Evolutionary conservation across 1,284 basidiomycete genomes (phyloP), one percentile per base, ranked within the genome.

Genomic region (Neotropicomus parvogracilis): DNA sequence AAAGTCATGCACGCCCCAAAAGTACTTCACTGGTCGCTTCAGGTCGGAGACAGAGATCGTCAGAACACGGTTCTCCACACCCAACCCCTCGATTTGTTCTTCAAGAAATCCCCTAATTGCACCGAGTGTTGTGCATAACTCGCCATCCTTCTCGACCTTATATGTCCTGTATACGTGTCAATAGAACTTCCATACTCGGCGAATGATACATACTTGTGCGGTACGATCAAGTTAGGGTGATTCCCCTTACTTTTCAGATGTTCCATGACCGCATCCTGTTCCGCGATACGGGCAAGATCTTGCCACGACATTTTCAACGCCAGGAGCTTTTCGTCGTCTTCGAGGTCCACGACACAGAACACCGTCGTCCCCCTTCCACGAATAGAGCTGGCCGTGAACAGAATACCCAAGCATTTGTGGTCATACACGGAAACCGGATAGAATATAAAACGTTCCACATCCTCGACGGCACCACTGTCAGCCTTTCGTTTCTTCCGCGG

Each of bases 61-160:
- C 9, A 53, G 6, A 2, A 40, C 27, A 0, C 44, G 33, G 6
- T 46, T 49, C 2, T 55, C 56, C 1, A 58, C 20, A 0, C n/a
- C n/a, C n/a, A n/a, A n/a, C n/a, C n/a, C n/a, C n/a, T n/a, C n/a
- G n/a, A n/a, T n/a, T n/a, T n/a, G n/a, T n/a, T n/a, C n/a, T n/a
- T n/a, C n/a, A n/a, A n/a, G n/a, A n/a, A n/a, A n/a, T n/a, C n/a
- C n/a, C n/a, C 33, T 27, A 16, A 55, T 55, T 0, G 13, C 44
- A 1, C 37, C 41, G 0, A 58, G 38, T 0, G 46, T 57, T 9
- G 48, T 58, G 16, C 44, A 53, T 1, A 6, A 26, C 24, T 26
- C n/a, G 2, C 32, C 28, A 0, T 51, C 9, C 28, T n/a, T 33
- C 9, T 20, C 4, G 2, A n/a, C 39, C 0, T 40, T 27, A 12